These are phyloP conservation scores for Taphrina populina DNA, from an alignment of 1,139 yeast genomes.

Conservation along the genomic window DNA sequence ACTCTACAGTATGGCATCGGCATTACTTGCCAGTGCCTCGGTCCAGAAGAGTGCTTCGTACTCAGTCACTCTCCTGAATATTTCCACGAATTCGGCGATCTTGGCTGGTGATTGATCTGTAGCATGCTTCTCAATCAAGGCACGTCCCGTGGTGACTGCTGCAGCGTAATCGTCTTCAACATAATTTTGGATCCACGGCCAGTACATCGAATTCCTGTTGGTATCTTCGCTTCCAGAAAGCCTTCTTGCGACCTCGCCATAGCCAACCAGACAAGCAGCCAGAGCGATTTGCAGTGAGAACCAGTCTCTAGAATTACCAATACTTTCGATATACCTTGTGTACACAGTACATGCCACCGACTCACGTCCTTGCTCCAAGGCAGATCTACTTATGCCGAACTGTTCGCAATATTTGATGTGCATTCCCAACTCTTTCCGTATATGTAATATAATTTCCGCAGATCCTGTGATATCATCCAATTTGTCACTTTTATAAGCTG, in stretches of 20 bases:
- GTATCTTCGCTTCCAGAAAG: conserved; percentile 5
- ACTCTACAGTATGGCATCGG: not conserved
- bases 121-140: conserved; percentile 20
- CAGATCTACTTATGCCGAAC: conserved; percentile 53
- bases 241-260: conserved; percentile 32
- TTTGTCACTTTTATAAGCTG: conserved; percentile 57
- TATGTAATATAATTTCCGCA: conserved; percentile 54
- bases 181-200: conserved; percentile 64
- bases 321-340: conserved; percentile 55
- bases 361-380: conserved; percentile 53
- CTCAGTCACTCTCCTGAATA: conserved; percentile 32
- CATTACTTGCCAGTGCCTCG: conserved; percentile 4
- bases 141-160: conserved; percentile 55
- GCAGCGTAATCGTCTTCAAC: conserved; percentile 56
- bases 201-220: conserved; percentile 46
- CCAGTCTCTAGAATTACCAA: conserved; percentile 33
- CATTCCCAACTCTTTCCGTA: conserved; percentile 57
- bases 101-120: conserved; percentile 8
- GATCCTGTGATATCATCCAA: conserved; percentile 53
- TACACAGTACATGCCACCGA: conserved; percentile 61
- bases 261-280: conserved; percentile 34
- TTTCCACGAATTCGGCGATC: conserved; percentile 24
- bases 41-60: conserved; percentile 32
- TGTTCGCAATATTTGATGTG: conserved; percentile 56
- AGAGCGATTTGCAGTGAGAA: conserved; percentile 35